Evolutionary conservation across 805 yeast species (phyloP).

Genomic region (Suhomyces sp.): DNA sequence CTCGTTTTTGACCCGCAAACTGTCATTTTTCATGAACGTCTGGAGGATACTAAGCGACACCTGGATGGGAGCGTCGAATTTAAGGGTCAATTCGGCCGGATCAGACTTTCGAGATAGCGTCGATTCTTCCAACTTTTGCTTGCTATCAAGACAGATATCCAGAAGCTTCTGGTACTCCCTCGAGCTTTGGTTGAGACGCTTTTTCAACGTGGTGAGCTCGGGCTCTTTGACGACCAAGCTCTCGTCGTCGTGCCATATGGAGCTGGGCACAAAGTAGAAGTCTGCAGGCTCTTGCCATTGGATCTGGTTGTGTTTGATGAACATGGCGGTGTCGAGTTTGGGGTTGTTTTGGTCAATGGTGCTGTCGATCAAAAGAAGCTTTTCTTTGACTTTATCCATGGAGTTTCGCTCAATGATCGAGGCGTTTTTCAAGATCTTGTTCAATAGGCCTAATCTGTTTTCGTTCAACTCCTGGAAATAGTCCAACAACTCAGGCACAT

Average conservation of each 20-base stretch:
- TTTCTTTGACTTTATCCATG: constrained; percentile 45
- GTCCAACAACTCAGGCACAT: constrained; percentile 86
- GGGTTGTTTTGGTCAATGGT: constrained; percentile 72
- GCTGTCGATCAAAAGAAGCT: constrained; percentile 48
- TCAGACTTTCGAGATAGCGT: constrained; percentile 32
- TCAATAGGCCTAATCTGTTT: constrained; percentile 66
- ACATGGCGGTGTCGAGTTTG: constrained; percentile 80
- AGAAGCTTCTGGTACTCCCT: constrained; percentile 39
- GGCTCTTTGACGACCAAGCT: constrained; percentile 56
- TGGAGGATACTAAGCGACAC: constrained; percentile 53
- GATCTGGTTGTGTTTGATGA: constrained; percentile 75
- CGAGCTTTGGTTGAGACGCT: constrained; percentile 42
- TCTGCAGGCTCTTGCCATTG: constrained; percentile 86
- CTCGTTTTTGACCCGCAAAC: constrained; percentile 67
- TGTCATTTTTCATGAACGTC: constrained; percentile 70
- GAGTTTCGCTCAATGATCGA: constrained; percentile 53
- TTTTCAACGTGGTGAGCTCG: constrained; percentile 56
- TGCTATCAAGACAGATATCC: constrained; percentile 44
- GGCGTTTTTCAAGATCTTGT: constrained; percentile 64
- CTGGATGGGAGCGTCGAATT: constrained; percentile 52
- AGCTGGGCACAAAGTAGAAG: constrained; percentile 79
- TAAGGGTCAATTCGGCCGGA: constrained; percentile 38
- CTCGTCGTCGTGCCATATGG: constrained; percentile 97
- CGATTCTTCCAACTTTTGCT: constrained; percentile 48
- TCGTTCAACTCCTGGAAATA: constrained; percentile 82